phyloP scores from a whole-genome alignment of 495 filamentous ascomycete species.

The Annulohypoxylon moriforme region DNA sequence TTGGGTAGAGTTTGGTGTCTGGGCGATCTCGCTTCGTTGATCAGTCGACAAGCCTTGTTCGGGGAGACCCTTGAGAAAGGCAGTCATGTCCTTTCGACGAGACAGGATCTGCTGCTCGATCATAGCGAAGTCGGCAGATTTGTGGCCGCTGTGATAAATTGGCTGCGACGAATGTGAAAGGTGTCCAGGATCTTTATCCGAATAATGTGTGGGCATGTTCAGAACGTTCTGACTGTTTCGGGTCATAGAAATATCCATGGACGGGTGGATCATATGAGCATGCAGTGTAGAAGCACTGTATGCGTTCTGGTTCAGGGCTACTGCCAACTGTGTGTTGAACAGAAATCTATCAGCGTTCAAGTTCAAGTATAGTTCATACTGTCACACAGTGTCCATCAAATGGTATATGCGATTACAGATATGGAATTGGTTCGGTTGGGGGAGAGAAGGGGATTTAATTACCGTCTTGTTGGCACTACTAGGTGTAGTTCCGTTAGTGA shows the following conservation, averaged over 20 bases:
- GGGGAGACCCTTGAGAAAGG: too few relatives aligned
- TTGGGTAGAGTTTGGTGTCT: background rate
- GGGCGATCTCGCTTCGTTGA: too few relatives aligned
- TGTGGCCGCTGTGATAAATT: background rate
- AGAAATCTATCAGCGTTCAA: background rate
- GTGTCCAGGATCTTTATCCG: background rate
- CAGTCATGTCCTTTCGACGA: too few relatives aligned
- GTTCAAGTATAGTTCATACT: background rate
- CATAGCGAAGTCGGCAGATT: background rate
- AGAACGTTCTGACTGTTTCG: too few relatives aligned
- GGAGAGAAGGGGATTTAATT: background rate
- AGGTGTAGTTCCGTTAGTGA: background rate
- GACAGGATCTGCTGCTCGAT: too few relatives aligned
- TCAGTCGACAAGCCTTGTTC: too few relatives aligned
- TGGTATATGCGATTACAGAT: background rate
- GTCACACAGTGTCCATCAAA: background rate
- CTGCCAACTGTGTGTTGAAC: background rate
- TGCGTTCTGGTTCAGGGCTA: background rate
- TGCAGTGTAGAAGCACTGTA: background rate
- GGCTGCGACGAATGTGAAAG: background rate
- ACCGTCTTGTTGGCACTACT: background rate
- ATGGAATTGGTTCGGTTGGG: background rate
- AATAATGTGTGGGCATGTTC: too few relatives aligned
- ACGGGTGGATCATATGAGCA: too few relatives aligned
- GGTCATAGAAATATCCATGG: too few relatives aligned